Conservation (phyloP, 257 asterid species). For the Nicotiana undulata region DNA sequence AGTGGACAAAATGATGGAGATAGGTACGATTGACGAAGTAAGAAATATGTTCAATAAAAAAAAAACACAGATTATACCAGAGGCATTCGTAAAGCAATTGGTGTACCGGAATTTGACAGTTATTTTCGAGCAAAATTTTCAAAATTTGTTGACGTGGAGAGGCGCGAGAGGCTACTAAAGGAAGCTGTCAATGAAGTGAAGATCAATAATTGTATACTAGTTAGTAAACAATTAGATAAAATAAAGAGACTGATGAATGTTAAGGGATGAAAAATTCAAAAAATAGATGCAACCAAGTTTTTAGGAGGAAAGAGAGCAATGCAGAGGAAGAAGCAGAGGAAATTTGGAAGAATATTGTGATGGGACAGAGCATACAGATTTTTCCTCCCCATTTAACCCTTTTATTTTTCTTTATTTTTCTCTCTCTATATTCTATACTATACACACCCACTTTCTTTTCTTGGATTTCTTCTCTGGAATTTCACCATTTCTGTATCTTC, state of each 20-base stretch:
- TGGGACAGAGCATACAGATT: conserved; percentile 35
- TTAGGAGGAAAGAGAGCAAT: conserved; percentile 31
- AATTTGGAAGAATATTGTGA: conserved; percentile 64
- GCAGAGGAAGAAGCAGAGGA: conserved; percentile 47
- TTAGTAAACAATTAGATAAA: conserved; percentile 49
- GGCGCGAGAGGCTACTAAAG: conserved; percentile 29
- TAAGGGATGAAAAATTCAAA: conserved; percentile 66
- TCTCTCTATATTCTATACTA: too few species aligned
- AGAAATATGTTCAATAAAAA: conserved; percentile 30
- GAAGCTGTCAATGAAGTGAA: conserved; percentile 60
- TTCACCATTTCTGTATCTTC: conserved; percentile 2
- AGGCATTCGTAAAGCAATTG: conserved; percentile 79
- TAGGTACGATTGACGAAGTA: conserved; percentile 64
- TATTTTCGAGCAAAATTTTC: conserved; percentile 37
- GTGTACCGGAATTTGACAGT: conserved; percentile 70
- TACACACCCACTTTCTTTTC: neutral
- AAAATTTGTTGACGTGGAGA: conserved; percentile 19
- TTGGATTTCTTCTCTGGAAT: neutral
- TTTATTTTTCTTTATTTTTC: neutral
- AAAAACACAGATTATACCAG: conserved; percentile 39
- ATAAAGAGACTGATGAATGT: conserved; percentile 41
- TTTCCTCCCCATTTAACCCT: neutral
- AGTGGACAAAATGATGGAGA: conserved; percentile 69
- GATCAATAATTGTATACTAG: conserved; percentile 48
- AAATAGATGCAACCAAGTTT: conserved; percentile 75